Conservation (phyloP, 495 filamentous ascomycete species). For the Durotheca rogersii region DNA sequence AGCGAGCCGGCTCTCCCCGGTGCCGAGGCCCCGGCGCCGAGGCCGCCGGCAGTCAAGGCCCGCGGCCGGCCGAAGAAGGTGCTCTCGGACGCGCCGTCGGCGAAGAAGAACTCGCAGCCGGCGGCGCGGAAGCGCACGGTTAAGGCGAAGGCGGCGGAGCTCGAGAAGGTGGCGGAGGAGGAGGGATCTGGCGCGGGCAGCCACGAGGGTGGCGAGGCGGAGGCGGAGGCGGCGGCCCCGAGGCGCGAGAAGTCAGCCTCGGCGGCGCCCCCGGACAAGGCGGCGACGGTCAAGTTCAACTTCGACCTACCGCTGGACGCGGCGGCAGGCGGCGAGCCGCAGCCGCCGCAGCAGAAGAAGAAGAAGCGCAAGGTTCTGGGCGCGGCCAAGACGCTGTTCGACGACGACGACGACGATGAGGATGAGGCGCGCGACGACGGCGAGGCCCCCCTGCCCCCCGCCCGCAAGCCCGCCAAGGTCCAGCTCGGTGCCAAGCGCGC, state of each 20-base stretch:
- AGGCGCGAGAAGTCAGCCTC: too few relatives aligned
- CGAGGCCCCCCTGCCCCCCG: too few relatives aligned
- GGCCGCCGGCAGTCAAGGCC: slow-evolving; percentile 37
- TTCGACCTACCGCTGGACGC: slow-evolving; percentile 29
- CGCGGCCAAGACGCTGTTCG: slow-evolving; percentile 67
- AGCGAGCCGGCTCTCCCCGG: slow-evolving; percentile 7
- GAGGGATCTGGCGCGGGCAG: slow-evolving; percentile 9
- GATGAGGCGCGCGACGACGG: slow-evolving; percentile 52
- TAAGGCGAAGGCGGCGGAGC: slow-evolving; percentile 34
- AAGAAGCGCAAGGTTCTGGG: slow-evolving; percentile 74
- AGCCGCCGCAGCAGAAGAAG: slow-evolving; percentile 60
- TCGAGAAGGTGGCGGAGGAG: slow-evolving; percentile 27
- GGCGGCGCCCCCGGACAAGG: slow-evolving; percentile 32
- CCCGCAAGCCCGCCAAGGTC: slow-evolving; percentile 41
- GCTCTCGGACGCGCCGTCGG: slow-evolving; percentile 38
- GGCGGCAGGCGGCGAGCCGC: too few relatives aligned
- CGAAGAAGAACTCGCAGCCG: slow-evolving; percentile 47
- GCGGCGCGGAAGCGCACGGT: slow-evolving; percentile 28
- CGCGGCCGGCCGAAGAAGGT: slow-evolving; percentile 45
- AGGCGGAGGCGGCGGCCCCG: too few relatives aligned
- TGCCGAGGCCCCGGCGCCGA: slow-evolving; percentile 23
- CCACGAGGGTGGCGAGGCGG: slow-evolving; percentile 33
- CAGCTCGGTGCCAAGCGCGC: slow-evolving; percentile 33
- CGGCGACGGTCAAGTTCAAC: slow-evolving; percentile 35
- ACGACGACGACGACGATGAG: slow-evolving; percentile 80